phyloP scores from a whole-genome alignment of 495 filamentous ascomycete genomes.

The Xylaria cubensis region DNA sequence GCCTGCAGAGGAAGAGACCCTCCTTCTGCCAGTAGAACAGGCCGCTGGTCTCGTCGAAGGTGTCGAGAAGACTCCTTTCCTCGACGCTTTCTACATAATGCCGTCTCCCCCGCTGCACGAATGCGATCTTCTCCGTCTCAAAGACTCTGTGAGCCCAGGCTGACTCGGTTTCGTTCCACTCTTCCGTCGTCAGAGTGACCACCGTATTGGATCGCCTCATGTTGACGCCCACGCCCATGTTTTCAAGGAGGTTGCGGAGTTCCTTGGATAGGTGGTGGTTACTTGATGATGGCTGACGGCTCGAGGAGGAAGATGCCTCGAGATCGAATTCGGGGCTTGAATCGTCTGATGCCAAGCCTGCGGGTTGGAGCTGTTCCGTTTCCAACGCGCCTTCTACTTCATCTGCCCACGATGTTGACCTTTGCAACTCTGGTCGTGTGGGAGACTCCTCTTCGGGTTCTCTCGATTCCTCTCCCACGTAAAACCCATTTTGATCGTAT shows the following conservation, averaged over 20 bases:
- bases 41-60: background rate
- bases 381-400: background rate
- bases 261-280: background rate
- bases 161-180: background rate
- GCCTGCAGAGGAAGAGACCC: background rate
- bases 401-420: background rate
- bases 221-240: background rate
- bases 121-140: background rate
- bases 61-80: background rate
- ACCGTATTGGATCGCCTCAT: background rate
- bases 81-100: background rate
- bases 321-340: background rate
- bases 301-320: background rate
- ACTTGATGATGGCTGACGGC: background rate
- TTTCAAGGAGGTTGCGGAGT: background rate
- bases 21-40: conserved; percentile 15
- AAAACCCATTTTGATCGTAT: background rate
- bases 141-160: background rate
- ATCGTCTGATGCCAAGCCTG: background rate
- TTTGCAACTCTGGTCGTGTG: background rate
- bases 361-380: background rate
- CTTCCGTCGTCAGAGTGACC: background rate
- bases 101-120: background rate
- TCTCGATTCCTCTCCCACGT: background rate
- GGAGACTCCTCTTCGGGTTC: background rate